A percentile compares a stretch with the other conserved stretches of the same genome.
Conservation (phyloP, 208 protist genomes). For the Leishmania guyanensis region DNA sequence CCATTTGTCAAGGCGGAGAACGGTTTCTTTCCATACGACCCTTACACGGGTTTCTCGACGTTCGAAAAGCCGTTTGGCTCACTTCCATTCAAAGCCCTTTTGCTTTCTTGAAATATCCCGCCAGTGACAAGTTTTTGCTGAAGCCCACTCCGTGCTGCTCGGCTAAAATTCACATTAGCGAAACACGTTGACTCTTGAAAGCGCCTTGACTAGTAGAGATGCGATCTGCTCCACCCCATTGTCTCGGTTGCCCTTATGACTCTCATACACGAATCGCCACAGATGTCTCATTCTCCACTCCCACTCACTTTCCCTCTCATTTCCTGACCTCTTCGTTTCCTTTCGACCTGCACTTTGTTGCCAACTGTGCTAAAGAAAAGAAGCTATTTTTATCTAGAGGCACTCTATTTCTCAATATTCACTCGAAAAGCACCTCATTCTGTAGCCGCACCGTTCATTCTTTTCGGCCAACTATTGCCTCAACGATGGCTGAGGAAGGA, state of each 20-base stretch:
- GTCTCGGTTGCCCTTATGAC: background rate
- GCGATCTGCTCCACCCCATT: no score
- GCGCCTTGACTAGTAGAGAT: background rate
- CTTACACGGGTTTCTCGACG: background rate
- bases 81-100: background rate
- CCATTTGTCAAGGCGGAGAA: background rate
- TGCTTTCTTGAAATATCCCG: no score
- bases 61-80: background rate
- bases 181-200: background rate
- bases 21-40: background rate
- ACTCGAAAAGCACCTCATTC: background rate
- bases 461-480: background rate
- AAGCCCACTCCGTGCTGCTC: background rate
- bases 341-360: background rate
- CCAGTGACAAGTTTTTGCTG: background rate
- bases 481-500: constrained; percentile 18
- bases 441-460: background rate
- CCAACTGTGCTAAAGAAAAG: background rate
- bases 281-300: background rate
- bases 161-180: background rate
- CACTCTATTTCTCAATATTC: constrained; percentile 2
- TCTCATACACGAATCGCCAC: background rate
- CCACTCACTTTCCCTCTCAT: background rate
- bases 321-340: background rate
- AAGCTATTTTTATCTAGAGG: background rate